Base-by-base conservation (phyloP, 2,329 filamentous ascomycete genomes). In the Aspergillus amoenus region DNA sequence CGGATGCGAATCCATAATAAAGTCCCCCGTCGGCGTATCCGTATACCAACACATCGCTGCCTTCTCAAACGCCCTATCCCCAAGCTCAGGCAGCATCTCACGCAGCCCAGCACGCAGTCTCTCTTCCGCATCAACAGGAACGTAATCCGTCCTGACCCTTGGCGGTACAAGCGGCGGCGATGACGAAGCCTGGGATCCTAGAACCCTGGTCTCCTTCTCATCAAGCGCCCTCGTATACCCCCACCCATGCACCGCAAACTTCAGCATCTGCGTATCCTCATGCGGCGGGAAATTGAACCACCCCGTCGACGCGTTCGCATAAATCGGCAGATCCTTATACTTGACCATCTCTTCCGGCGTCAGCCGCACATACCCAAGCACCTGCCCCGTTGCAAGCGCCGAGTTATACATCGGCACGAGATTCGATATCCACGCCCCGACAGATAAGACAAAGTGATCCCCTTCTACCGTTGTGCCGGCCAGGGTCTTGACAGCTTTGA, bases 31-130 rank as follows among this genome's bases (percentile, higher is more conserved):
- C 2, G 83, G 79, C 22, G 88, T 90, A 67, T 90, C 88, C 2
- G 83, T 84, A 68, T 90, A 90, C 87, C 88, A 90, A 74, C 88
- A 90, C 32, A 90, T 70, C 13, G 84, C 78, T 1, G 82, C 84
- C 53, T 78, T 77, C 57, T 75, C 75, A 72, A 88, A 89, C 0
- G 81, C 81, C n/a, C 86, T 77, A 11, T 77, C 73, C 42, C 77
- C 78, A 2, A 88, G 72, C 5, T 79, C 78, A 0, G 87, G 84
- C 2, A 89, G 77, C 58, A 88, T 80, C 56, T 83, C 49, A 3
- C 30, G 24, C 22, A 52, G 24, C 7, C 49, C 49, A 9, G 15
- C 39, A 12, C 15, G 37, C 13, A 52, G 27, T 11, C 49, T 12
- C 12, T 24, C 0, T 22, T 21, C 18, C 18, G 18, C 41, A 12